Conservation (phyloP, 2,329 filamentous ascomycete species). For the Fusarium annulatum region DNA sequence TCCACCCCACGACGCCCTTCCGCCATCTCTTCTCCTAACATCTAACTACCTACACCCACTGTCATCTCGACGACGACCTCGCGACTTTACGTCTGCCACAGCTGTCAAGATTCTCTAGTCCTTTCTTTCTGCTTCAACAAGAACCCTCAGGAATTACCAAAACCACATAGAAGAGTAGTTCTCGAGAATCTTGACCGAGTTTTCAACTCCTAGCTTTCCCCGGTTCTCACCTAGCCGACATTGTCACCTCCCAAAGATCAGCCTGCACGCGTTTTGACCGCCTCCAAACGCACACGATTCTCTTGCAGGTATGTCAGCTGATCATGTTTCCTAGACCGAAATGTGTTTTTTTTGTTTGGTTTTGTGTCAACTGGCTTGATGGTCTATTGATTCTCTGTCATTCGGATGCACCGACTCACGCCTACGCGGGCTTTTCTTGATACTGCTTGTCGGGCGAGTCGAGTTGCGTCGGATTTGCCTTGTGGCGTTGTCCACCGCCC, state of each 20-base stretch:
- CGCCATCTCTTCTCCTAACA: slow-evolving; percentile 33
- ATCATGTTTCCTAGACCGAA: not conserved
- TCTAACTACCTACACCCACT: slow-evolving; percentile 29
- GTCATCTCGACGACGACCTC: slow-evolving; percentile 30
- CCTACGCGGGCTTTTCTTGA: slow-evolving; percentile 18
- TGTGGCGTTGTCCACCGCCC: slow-evolving; percentile 45
- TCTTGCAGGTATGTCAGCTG: slow-evolving; percentile 40
- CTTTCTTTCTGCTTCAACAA: slow-evolving; percentile 6
- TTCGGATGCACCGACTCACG: slow-evolving; percentile 8
- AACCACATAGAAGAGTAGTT: not conserved
- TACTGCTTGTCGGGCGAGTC: slow-evolving; percentile 20
- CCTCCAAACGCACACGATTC: slow-evolving; percentile 30
- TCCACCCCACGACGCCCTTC: slow-evolving; percentile 36
- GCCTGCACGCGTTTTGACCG: slow-evolving; percentile 43
- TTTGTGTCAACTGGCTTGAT: not conserved
- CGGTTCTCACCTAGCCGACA: slow-evolving; percentile 16
- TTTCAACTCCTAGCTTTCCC: slow-evolving; percentile 7
- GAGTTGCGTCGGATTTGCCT: slow-evolving; percentile 42
- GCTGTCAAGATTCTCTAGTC: slow-evolving; percentile 16
- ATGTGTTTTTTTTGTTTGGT: not conserved
- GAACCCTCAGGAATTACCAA: slow-evolving; percentile 2
- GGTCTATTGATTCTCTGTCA: not conserved
- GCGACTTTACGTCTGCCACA: slow-evolving; percentile 23
- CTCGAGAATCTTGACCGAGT: slow-evolving; percentile 8
- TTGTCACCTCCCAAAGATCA: slow-evolving; percentile 22